phyloP scores from a whole-genome alignment of 73 alveolate species.

The Stentor roeselii region DNA sequence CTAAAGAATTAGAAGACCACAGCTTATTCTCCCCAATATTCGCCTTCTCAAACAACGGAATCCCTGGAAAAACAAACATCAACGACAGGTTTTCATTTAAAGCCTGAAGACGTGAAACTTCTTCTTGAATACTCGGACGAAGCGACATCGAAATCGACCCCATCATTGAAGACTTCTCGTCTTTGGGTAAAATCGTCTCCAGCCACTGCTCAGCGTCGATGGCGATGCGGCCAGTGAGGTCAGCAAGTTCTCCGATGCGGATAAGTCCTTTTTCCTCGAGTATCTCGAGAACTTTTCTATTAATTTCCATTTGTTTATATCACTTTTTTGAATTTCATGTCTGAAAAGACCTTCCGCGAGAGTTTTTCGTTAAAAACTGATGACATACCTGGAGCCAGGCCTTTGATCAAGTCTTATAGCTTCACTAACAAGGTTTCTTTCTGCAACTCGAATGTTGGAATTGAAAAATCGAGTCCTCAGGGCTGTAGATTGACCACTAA shows the following conservation, averaged over 20 bases:
- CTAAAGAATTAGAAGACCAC: neutral
- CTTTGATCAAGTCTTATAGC: neutral
- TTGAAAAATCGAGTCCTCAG: constrained; percentile 45
- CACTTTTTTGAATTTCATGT: no score
- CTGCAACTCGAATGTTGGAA: constrained; percentile 29
- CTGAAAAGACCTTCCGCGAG: no score
- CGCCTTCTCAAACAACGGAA: neutral
- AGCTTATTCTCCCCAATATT: neutral
- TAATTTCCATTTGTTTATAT: neutral
- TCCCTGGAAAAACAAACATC: neutral
- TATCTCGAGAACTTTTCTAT: neutral
- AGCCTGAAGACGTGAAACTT: neutral
- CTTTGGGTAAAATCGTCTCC: neutral
- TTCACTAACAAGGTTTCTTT: neutral
- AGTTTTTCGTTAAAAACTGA: neutral
- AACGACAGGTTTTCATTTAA: neutral
- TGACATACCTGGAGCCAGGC: constrained; percentile 21
- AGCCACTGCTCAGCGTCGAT: neutral
- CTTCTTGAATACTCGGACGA: neutral
- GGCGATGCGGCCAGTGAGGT: neutral
- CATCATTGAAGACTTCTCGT: neutral
- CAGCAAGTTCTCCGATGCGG: neutral
- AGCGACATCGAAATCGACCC: neutral
- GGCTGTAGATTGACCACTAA: constrained; percentile 47
- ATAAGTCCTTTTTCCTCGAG: neutral